A percentile compares a stretch with the other conserved stretches of the same genome.
These are phyloP conservation scores for Talaromyces sp. DNA, from an alignment of 2,329 filamentous ascomycete genomes.

Conservation along the genomic window DNA sequence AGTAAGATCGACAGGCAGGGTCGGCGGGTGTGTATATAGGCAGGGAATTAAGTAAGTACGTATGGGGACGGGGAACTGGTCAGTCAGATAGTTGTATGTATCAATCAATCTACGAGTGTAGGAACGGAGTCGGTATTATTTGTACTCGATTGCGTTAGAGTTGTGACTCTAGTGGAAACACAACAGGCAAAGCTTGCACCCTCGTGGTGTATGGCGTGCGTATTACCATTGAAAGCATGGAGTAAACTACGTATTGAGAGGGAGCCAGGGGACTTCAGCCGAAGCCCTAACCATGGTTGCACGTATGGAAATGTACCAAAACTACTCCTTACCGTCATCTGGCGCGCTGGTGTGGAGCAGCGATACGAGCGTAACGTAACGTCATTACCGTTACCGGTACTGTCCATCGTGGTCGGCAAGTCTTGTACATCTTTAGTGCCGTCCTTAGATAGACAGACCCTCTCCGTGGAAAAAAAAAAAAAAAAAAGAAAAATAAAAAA, in stretches of 20 bases:
- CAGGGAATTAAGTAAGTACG: background rate
- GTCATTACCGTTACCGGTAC: background rate
- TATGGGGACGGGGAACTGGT: background rate
- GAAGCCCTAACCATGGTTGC: background rate
- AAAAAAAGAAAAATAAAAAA: no score
- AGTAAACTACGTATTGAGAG: background rate
- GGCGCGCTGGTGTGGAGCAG: background rate
- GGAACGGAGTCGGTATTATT: background rate
- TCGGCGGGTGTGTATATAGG: constrained; percentile 8
- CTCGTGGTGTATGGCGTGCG: constrained; percentile 3
- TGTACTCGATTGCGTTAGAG: constrained; percentile 3
- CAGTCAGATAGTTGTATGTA: background rate
- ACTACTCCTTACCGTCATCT: background rate
- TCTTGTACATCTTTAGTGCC: background rate
- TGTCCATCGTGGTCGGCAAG: no score
- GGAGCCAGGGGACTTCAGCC: background rate
- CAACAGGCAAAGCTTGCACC: background rate
- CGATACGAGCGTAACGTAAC: background rate
- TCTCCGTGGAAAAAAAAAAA: no score
- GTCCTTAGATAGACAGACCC: no score
- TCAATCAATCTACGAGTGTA: background rate
- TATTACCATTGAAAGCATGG: background rate
- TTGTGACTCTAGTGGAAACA: background rate
- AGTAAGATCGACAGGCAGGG: constrained; percentile 17
- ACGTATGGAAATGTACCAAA: background rate